Evolutionary conservation across 805 yeast species (phyloP).

Genomic region (Scheffersomyces amazonensis): DNA sequence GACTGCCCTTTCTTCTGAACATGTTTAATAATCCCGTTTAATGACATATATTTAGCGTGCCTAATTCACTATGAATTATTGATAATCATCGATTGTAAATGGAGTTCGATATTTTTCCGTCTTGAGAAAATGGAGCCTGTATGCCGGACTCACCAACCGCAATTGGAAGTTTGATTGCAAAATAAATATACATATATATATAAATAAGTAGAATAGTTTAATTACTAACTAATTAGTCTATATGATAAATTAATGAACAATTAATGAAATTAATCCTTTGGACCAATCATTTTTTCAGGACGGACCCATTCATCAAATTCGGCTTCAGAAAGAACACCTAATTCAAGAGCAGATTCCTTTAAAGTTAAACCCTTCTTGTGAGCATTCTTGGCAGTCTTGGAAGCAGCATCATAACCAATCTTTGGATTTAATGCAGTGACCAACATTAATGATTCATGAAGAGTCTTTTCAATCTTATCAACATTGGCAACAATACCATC

Average conservation of each 20-base stretch:
- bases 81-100: too few species aligned
- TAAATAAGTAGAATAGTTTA: too few species aligned
- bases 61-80: too few species aligned
- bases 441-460: slow-evolving; percentile 95
- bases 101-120: too few species aligned
- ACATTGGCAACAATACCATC: slow-evolving; percentile 90
- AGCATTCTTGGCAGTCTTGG: slow-evolving; percentile 97
- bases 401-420: slow-evolving; percentile 97
- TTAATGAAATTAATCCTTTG: slow-evolving; percentile 46
- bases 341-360: slow-evolving; percentile 91
- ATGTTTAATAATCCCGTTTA: not conserved
- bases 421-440: slow-evolving; percentile 98
- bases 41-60: not conserved
- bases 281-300: slow-evolving; percentile 98
- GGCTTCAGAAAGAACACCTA: slow-evolving; percentile 75
- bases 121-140: too few species aligned
- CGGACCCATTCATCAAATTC: slow-evolving; percentile 97
- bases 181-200: too few species aligned
- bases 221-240: too few species aligned
- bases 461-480: slow-evolving; percentile 79
- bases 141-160: too few species aligned
- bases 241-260: not conserved
- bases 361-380: slow-evolving; percentile 96
- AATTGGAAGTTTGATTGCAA: too few species aligned
- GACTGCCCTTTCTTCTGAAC: not conserved